Base-by-base conservation (phyloP, 495 filamentous ascomycete species). In the Penicillium mononematosum region DNA sequence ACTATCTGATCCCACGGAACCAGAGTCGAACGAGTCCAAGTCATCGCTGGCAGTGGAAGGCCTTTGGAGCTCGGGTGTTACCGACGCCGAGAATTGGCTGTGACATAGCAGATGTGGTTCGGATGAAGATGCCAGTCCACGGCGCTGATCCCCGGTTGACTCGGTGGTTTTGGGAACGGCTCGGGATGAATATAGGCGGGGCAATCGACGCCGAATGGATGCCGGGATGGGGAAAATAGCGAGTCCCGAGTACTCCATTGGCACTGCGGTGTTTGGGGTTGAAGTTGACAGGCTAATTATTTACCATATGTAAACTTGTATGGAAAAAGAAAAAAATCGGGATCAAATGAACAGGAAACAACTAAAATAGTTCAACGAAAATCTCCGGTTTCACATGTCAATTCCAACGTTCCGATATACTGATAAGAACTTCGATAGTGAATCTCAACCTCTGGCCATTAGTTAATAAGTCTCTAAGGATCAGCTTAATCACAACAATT, bases 181-280 rank as follows among this genome's bases (percentile, higher is more conserved):
- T 41, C 59, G 59, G 7, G 62, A 64, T 16, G 57, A 58, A 50
- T 67, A 68, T 16, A 75, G 53, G 39, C 63, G 56, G 24, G 67
- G 61, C 25, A 75, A 54, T 12, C 61, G 71, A 32, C 67, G 69
- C 51, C 67, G 63, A 50, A 76, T 68, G 0, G 72, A 65, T 25
- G 70, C 67, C 17, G 71, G 68, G 27, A 76, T 68, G 27, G 70
- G 58, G 10, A 67, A 61, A 12, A 66, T 45, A 17, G 70, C 47
- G 14, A 73, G 75, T 74, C 70, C 45, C 16, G 63, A 55, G 39
- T 66, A 61, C 39, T 64, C 63, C 65, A 71, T 66, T 38, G n/a
- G 29, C 19, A 36, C 0, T 53, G 4, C 24, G 55, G 17, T 17
- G 20, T 4, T 43, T 3, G 16, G 20, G 1, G 12, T 46, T 46